Evolutionary conservation across 345 rosid species (phyloP).

Genomic region (Eucalyptus curtisii): DNA sequence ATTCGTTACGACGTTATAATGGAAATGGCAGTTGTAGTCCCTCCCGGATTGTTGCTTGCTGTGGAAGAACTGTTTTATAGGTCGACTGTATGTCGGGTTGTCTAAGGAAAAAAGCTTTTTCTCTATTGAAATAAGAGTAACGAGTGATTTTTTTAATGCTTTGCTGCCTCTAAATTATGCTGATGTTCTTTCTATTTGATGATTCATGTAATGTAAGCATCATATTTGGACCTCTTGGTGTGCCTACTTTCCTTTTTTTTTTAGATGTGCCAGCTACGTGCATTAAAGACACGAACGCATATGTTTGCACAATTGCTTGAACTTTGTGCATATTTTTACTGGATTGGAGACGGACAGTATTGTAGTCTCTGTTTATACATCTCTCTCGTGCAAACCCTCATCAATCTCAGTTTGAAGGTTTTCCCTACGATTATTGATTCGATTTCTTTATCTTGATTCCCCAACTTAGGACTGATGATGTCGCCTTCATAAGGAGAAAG

Average conservation of each 20-base stretch:
- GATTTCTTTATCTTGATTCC: neutral
- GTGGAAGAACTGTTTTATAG: neutral
- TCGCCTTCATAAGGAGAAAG: conserved; percentile 63
- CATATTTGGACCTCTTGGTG: neutral
- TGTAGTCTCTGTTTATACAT: neutral
- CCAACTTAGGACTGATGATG: conserved; percentile 48
- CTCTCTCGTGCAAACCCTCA: neutral
- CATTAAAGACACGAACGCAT: neutral
- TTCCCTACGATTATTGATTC: neutral
- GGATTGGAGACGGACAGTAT: neutral
- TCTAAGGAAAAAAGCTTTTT: neutral
- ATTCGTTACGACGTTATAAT: neutral
- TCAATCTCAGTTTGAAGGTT: neutral
- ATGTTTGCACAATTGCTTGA: neutral
- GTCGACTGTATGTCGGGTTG: neutral
- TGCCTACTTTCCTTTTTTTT: neutral
- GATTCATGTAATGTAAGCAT: neutral
- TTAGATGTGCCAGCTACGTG: neutral
- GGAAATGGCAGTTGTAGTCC: neutral
- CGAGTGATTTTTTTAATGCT: neutral
- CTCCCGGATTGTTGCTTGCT: neutral
- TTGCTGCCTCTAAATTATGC: neutral
- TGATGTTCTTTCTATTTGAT: neutral
- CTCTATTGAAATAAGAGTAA: neutral
- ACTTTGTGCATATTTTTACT: neutral